Conservation (phyloP, 2,329 filamentous ascomycete genomes). For the Venturiaceae sp. region DNA sequence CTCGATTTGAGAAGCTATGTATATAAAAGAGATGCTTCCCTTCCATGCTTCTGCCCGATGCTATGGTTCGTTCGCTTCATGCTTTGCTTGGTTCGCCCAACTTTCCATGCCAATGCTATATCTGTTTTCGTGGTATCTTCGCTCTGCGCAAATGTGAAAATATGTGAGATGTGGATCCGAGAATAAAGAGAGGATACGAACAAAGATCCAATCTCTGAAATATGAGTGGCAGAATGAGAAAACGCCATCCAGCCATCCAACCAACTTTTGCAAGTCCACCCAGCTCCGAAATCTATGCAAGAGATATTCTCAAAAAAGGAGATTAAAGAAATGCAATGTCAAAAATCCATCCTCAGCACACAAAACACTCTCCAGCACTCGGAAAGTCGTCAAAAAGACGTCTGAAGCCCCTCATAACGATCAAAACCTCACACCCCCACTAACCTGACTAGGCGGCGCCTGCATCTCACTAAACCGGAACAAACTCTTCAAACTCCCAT, state of each 20-base stretch:
- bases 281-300: background rate
- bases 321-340: background rate
- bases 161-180: too few species aligned
- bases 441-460: conserved; percentile 12
- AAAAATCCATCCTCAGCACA: background rate
- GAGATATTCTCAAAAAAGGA: background rate
- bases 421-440: background rate
- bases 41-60: background rate
- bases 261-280: background rate
- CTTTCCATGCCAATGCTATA: background rate
- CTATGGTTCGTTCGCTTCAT: too few species aligned
- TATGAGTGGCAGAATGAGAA: background rate
- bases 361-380: too few species aligned
- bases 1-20: too few species aligned
- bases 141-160: too few species aligned
- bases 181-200: background rate
- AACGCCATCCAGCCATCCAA: too few species aligned
- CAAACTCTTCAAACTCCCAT: conserved; percentile 26
- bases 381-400: too few species aligned
- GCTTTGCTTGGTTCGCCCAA: background rate
- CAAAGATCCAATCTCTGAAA: background rate
- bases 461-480: conserved; percentile 13
- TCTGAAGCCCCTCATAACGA: background rate
- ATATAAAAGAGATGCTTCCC: too few species aligned
- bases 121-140: background rate